phyloP scores from a whole-genome alignment of 768 basidiomycete genomes.

The Podaxis mareebaensis region DNA sequence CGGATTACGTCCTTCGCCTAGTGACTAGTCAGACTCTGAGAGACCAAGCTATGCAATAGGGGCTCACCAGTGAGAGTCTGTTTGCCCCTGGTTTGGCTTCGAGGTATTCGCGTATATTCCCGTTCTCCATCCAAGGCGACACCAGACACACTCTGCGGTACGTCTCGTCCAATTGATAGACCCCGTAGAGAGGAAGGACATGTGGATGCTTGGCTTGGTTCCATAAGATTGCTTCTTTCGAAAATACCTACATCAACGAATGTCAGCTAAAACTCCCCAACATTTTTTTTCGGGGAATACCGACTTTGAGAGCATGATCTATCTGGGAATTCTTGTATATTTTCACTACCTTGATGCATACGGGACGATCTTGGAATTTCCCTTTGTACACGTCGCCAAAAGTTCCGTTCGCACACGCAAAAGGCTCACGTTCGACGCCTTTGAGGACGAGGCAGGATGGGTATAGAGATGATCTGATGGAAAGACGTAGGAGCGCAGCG shows the following conservation, averaged over 20 bases:
- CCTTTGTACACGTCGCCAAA: slow-evolving; percentile 26
- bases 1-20: slow-evolving; percentile 32
- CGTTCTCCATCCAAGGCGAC: slow-evolving; percentile 38
- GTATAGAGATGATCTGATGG: slow-evolving; percentile 3
- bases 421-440: slow-evolving; percentile 8
- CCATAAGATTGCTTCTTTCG: slow-evolving; percentile 29
- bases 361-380: slow-evolving; percentile 9
- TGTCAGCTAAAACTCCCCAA: background rate
- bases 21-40: background rate
- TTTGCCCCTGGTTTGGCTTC: slow-evolving; percentile 17
- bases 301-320: slow-evolving; percentile 19
- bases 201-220: slow-evolving; percentile 25
- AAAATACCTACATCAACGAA: slow-evolving; percentile 22
- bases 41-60: background rate
- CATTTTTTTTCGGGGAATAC: background rate
- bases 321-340: slow-evolving; percentile 19
- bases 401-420: slow-evolving; percentile 18
- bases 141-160: slow-evolving; percentile 31
- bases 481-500: slow-evolving; percentile 14
- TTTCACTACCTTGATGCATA: slow-evolving; percentile 22
- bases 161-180: slow-evolving; percentile 25
- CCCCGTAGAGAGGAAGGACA: slow-evolving; percentile 37
- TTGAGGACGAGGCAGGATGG: slow-evolving; percentile 8
- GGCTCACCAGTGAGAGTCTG: slow-evolving; percentile 18
- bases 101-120: slow-evolving; percentile 30